Evolutionary conservation across 495 filamentous ascomycete genomes (phyloP).

Genomic region (Viridothelium virens): DNA sequence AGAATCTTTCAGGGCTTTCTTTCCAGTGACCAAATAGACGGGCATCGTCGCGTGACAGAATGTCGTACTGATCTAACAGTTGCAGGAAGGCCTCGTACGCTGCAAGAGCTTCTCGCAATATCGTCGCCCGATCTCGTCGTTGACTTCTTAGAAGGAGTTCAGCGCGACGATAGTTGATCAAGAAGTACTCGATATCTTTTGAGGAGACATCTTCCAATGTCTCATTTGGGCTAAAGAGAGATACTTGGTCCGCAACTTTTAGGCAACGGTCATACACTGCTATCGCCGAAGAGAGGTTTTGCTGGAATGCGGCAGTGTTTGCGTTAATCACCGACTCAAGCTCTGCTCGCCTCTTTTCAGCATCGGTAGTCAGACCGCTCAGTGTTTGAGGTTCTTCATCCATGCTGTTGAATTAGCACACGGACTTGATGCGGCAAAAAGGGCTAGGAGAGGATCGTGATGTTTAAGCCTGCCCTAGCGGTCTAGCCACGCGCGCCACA

Average conservation of each 20-base stretch:
- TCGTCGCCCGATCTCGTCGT: slow-evolving; percentile 49
- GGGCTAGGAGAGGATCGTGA: background rate
- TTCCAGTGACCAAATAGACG: slow-evolving; percentile 65
- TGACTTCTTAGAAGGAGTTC: slow-evolving; percentile 53
- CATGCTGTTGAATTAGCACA: slow-evolving; percentile 33
- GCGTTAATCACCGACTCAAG: slow-evolving; percentile 42
- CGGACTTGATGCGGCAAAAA: background rate
- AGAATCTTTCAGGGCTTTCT: slow-evolving; percentile 58
- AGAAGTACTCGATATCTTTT: slow-evolving; percentile 68
- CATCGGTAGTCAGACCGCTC: slow-evolving; percentile 49
- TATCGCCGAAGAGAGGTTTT: slow-evolving; percentile 59
- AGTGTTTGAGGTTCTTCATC: slow-evolving; percentile 53
- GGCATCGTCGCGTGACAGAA: slow-evolving; percentile 58
- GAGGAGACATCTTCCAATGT: slow-evolving; percentile 80
- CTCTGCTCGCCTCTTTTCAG: slow-evolving; percentile 46
- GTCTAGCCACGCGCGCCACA: no score
- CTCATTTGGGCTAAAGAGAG: slow-evolving; percentile 87
- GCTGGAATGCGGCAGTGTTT: slow-evolving; percentile 55
- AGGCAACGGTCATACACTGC: slow-evolving; percentile 64
- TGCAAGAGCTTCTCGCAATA: slow-evolving; percentile 54
- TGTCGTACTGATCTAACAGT: slow-evolving; percentile 66
- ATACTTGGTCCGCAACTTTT: slow-evolving; percentile 56
- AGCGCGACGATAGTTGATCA: slow-evolving; percentile 59
- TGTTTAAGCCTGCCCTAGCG: background rate
- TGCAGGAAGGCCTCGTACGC: slow-evolving; percentile 71